Percentiles rank a stretch among this genome's conserved stretches.
Conservation (phyloP, 78 protist genomes). For the Speleostelium caveatum region DNA sequence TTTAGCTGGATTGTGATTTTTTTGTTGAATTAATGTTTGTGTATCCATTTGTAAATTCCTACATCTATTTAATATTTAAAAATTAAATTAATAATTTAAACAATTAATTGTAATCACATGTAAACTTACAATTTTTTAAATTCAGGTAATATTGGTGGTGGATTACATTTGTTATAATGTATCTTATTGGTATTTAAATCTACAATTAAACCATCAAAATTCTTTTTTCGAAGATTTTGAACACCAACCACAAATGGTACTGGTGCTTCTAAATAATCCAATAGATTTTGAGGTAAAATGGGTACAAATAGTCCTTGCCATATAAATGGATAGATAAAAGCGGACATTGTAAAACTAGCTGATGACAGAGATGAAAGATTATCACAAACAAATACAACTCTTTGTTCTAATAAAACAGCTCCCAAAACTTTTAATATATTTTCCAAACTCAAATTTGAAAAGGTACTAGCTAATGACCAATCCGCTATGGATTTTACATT, state of each 20-base stretch:
- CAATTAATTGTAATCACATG: too few species aligned
- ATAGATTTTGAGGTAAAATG: slow-evolving; percentile 26
- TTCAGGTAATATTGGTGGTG: slow-evolving; percentile 56
- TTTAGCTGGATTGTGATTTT: slow-evolving; percentile 56
- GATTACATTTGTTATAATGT: slow-evolving; percentile 14
- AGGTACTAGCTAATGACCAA: slow-evolving; percentile 47
- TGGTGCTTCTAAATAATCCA: slow-evolving; percentile 70
- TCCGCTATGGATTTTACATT: slow-evolving; percentile 41
- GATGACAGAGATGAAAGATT: slow-evolving; percentile 56
- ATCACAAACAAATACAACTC: slow-evolving; percentile 74
- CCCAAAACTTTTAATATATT: slow-evolving; percentile 53
- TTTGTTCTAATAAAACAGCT: slow-evolving; percentile 68
- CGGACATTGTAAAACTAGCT: slow-evolving; percentile 48
- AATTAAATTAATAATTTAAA: too few species aligned
- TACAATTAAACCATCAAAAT: slow-evolving; percentile 63
- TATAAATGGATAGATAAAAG: slow-evolving; percentile 58
- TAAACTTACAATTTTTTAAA: slow-evolving; percentile 35
- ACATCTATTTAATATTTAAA: neutral
- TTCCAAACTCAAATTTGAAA: slow-evolving; percentile 47
- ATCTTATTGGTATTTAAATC: slow-evolving; percentile 28
- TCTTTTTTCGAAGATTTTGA: slow-evolving; percentile 22
- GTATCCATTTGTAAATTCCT: slow-evolving; percentile 27
- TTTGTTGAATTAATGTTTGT: slow-evolving; percentile 17
- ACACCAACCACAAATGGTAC: slow-evolving; percentile 70
- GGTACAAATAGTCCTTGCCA: slow-evolving; percentile 81